These are phyloP conservation scores for Tulasnella sp. DNA, from an alignment of 768 basidiomycete species.

Conservation along the genomic window DNA sequence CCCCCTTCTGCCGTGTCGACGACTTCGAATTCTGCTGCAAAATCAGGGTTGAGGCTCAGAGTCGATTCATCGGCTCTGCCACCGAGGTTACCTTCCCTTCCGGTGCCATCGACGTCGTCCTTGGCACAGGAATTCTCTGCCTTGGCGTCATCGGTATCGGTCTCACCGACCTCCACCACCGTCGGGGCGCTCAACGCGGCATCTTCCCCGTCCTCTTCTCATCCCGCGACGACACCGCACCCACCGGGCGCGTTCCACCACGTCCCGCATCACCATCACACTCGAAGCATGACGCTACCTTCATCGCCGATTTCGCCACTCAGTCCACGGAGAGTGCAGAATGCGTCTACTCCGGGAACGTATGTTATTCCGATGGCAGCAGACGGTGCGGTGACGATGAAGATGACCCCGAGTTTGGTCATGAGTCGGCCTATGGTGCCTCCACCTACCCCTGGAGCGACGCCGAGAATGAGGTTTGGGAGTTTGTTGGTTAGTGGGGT, in stretches of 20 bases:
- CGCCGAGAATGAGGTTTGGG: background rate
- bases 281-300: background rate
- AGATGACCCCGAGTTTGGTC: slow-evolving; percentile 16
- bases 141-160: background rate
- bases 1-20: background rate
- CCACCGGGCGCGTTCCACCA: background rate
- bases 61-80: background rate
- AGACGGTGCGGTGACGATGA: slow-evolving; percentile 6
- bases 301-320: background rate
- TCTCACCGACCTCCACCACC: background rate
- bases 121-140: background rate
- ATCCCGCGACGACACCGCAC: background rate
- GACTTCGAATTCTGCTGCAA: background rate
- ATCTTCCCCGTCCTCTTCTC: background rate
- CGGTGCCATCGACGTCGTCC: background rate
- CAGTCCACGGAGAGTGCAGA: background rate
- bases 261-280: background rate
- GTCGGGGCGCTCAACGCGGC: background rate
- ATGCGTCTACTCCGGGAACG: background rate
- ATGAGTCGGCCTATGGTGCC: background rate
- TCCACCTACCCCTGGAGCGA: background rate
- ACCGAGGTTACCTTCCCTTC: background rate
- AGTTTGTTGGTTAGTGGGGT: slow-evolving; percentile 1
- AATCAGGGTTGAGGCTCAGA: background rate
- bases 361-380: slow-evolving; percentile 9